Conservation (phyloP, 495 filamentous ascomycete species). For the Hamigera avellanea region DNA sequence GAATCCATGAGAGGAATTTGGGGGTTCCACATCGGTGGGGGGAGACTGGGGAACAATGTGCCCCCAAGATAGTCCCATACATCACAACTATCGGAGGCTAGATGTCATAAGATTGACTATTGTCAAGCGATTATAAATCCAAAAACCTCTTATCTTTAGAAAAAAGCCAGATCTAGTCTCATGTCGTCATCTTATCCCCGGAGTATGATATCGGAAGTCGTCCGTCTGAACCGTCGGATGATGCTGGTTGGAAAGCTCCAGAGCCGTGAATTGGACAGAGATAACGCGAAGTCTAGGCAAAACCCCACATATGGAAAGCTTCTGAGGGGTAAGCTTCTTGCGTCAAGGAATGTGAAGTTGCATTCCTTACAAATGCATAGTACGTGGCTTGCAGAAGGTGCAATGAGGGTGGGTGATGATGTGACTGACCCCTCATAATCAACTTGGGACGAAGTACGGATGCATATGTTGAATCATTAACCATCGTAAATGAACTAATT, state of each 20-base stretch:
- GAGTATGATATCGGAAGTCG: slow-evolving; percentile 8
- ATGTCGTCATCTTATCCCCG: slow-evolving; percentile 10
- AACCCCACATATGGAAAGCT: neutral
- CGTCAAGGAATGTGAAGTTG: neutral
- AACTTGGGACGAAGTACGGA: too few relatives aligned
- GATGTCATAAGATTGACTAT: too few relatives aligned
- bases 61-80: too few relatives aligned
- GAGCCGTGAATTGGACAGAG: slow-evolving; percentile 3
- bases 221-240: neutral
- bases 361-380: neutral
- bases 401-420: slow-evolving; percentile 21
- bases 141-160: neutral
- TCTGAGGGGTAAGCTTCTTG: neutral
- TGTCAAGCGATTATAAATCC: neutral
- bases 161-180: neutral
- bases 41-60: too few relatives aligned
- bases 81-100: too few relatives aligned
- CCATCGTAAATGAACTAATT: too few relatives aligned
- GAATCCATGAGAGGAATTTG: too few relatives aligned
- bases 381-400: slow-evolving; percentile 5
- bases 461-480: too few relatives aligned
- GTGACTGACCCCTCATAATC: slow-evolving; percentile 23
- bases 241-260: too few relatives aligned
- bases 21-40: too few relatives aligned
- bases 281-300: slow-evolving; percentile 3